phyloP scores from a whole-genome alignment of 2,329 filamentous ascomycete genomes.

The Fusarium abutilonis region DNA sequence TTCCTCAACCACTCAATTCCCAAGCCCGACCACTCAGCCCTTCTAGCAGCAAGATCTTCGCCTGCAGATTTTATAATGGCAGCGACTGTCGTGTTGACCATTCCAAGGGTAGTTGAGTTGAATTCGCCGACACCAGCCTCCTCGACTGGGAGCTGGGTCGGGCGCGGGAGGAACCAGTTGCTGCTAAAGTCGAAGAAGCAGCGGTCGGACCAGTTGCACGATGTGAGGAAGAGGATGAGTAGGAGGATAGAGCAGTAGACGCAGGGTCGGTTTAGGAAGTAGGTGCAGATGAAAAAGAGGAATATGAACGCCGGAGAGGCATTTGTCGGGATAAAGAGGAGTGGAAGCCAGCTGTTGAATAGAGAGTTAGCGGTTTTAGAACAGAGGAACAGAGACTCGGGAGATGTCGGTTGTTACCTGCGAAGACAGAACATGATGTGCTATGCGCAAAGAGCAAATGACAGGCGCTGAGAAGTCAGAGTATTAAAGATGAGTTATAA shows the following conservation, averaged over 20 bases:
- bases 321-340: slow-evolving; percentile 89
- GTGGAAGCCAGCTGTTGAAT: slow-evolving; percentile 78
- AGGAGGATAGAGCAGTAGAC: slow-evolving; percentile 98
- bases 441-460: slow-evolving; percentile 26
- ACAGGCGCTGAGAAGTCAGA: slow-evolving; percentile 17
- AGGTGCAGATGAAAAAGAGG: slow-evolving; percentile 90
- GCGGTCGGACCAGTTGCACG: slow-evolving; percentile 87
- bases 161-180: slow-evolving; percentile 92
- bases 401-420: slow-evolving; percentile 56
- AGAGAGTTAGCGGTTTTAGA: slow-evolving; percentile 15
- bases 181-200: slow-evolving; percentile 93
- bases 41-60: slow-evolving; percentile 66
- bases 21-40: slow-evolving; percentile 76
- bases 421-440: slow-evolving; percentile 69
- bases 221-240: slow-evolving; percentile 91
- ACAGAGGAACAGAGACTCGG: background rate
- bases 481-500: background rate
- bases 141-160: slow-evolving; percentile 41
- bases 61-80: slow-evolving; percentile 73
- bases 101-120: slow-evolving; percentile 62
- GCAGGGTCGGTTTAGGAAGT: slow-evolving; percentile 95
- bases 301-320: slow-evolving; percentile 87
- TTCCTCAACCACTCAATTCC: slow-evolving; percentile 88
- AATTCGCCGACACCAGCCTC: slow-evolving; percentile 49
- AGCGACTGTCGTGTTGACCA: slow-evolving; percentile 75